These are phyloP conservation scores for Rhynchosporium graminicola DNA, from an alignment of 2,329 filamentous ascomycete genomes.

Conservation along the genomic window DNA sequence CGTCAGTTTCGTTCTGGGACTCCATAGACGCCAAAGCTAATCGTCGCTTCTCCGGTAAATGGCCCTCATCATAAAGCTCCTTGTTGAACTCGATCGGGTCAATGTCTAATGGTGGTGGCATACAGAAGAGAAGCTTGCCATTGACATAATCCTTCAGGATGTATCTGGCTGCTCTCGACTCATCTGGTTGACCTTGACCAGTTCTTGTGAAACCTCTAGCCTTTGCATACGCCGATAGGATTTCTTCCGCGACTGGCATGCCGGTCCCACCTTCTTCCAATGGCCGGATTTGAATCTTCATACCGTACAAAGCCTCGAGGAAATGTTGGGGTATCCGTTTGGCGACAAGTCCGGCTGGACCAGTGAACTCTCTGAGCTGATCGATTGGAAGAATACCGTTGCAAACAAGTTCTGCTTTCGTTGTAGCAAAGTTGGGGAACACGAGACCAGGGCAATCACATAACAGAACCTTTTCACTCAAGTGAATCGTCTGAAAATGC, in stretches of 20 bases:
- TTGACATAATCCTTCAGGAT: slow-evolving; percentile 97
- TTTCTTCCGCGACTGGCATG: slow-evolving; percentile 77
- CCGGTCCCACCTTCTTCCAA: slow-evolving; percentile 93
- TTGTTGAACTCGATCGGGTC: slow-evolving; percentile 80
- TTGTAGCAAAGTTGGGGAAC: slow-evolving; percentile 96
- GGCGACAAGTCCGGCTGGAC: slow-evolving; percentile 80
- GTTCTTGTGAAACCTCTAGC: slow-evolving; percentile 90
- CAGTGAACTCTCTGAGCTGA: slow-evolving; percentile 89
- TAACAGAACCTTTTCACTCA: slow-evolving; percentile 84
- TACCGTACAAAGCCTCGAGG: slow-evolving; percentile 90
- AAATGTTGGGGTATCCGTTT: slow-evolving; percentile 84
- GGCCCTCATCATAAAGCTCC: slow-evolving; percentile 80
- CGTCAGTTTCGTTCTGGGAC: slow-evolving; percentile 41
- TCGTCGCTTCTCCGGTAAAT: slow-evolving; percentile 80
- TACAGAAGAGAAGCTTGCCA: slow-evolving; percentile 89
- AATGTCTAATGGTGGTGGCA: slow-evolving; percentile 75
- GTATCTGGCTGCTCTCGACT: slow-evolving; percentile 85
- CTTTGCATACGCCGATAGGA: slow-evolving; percentile 82
- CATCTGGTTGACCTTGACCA: slow-evolving; percentile 87
- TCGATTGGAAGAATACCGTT: slow-evolving; percentile 96
- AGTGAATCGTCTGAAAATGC: slow-evolving; percentile 97
- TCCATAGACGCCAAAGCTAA: slow-evolving; percentile 56
- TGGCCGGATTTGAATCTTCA: slow-evolving; percentile 79
- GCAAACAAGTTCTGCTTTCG: slow-evolving; percentile 93
- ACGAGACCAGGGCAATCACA: slow-evolving; percentile 99